Percentiles rank a stretch among this genome's conserved stretches.
phyloP scores from a whole-genome alignment of 2,329 filamentous ascomycete species.

The Shiraia bambusicola region DNA sequence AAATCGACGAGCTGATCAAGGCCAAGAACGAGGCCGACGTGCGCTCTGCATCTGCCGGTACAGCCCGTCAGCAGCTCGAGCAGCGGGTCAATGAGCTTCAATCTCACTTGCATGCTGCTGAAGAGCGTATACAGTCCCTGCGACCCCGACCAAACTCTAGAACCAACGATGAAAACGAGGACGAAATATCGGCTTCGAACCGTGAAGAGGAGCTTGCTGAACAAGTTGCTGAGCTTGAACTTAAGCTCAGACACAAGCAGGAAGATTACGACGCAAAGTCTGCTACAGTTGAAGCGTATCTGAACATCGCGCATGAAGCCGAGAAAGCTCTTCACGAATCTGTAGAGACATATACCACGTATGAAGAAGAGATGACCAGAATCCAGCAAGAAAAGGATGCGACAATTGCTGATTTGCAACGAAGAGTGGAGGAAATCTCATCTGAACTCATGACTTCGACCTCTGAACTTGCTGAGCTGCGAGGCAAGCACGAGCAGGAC shows the following conservation, averaged over 20 bases:
- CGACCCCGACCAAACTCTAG: slow-evolving; percentile 75
- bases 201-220: slow-evolving; percentile 77
- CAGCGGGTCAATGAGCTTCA: slow-evolving; percentile 84
- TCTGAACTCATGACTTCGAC: slow-evolving; percentile 80
- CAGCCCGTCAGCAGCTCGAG: slow-evolving; percentile 85
- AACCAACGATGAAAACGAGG: slow-evolving; percentile 50
- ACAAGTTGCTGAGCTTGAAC: slow-evolving; percentile 82
- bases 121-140: slow-evolving; percentile 80
- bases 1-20: slow-evolving; percentile 86
- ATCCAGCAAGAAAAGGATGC: slow-evolving; percentile 74
- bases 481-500: slow-evolving; percentile 77
- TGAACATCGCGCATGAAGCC: slow-evolving; percentile 78
- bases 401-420: slow-evolving; percentile 77
- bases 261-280: slow-evolving; percentile 80
- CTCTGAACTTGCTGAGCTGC: slow-evolving; percentile 75
- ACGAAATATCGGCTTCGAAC: slow-evolving; percentile 55
- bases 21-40: slow-evolving; percentile 80
- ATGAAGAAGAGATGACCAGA: slow-evolving; percentile 76
- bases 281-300: slow-evolving; percentile 82
- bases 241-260: slow-evolving; percentile 78
- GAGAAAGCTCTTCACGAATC: slow-evolving; percentile 85
- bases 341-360: slow-evolving; percentile 70
- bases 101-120: slow-evolving; percentile 82
- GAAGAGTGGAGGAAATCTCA: slow-evolving; percentile 80
- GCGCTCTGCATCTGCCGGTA: slow-evolving; percentile 83